Conservation (phyloP, 2,329 filamentous ascomycete genomes). For the Nannizzia gypsea region DNA sequence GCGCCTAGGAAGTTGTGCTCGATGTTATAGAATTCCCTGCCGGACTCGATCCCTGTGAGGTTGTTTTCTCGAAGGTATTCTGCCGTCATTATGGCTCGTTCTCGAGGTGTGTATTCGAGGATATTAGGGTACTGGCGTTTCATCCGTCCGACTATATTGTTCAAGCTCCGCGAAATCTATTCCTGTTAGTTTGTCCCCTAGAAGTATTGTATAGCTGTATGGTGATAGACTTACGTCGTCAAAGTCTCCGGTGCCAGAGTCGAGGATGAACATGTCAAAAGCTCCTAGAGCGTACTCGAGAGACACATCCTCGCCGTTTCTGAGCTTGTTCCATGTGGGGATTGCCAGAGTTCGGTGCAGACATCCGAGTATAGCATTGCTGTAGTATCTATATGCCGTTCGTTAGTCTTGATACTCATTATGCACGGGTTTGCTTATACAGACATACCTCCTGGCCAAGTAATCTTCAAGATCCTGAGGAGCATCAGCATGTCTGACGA, state of each 20-base stretch:
- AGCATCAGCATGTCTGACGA: conserved; percentile 54
- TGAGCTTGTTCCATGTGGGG: conserved; percentile 57
- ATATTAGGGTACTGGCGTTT: conserved; percentile 43
- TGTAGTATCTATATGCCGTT: conserved; percentile 52
- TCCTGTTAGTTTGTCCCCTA: conserved; percentile 1
- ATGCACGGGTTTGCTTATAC: not conserved
- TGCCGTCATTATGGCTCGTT: conserved; percentile 57
- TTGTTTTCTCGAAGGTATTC: conserved; percentile 57
- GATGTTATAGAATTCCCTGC: conserved; percentile 61
- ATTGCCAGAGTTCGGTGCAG: conserved; percentile 73
- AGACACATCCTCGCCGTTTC: conserved; percentile 40
- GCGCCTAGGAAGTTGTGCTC: conserved; percentile 82
- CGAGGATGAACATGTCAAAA: conserved; percentile 81
- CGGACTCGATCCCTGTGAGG: conserved; percentile 59
- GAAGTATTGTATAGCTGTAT: not conserved
- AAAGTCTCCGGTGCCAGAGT: conserved; percentile 60
- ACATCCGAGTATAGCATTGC: conserved; percentile 59
- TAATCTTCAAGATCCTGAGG: conserved; percentile 56
- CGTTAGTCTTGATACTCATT: not conserved
- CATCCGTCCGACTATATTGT: conserved; percentile 51
- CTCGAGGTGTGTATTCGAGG: conserved; percentile 46
- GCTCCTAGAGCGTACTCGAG: conserved; percentile 67
- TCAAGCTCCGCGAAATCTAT: conserved; percentile 53
- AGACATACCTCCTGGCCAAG: conserved; percentile 44
- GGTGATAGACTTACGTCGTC: conserved; percentile 49